Evolutionary conservation across 306 rosid genomes (phyloP).

Genomic region (Prinsepia uniflora): DNA sequence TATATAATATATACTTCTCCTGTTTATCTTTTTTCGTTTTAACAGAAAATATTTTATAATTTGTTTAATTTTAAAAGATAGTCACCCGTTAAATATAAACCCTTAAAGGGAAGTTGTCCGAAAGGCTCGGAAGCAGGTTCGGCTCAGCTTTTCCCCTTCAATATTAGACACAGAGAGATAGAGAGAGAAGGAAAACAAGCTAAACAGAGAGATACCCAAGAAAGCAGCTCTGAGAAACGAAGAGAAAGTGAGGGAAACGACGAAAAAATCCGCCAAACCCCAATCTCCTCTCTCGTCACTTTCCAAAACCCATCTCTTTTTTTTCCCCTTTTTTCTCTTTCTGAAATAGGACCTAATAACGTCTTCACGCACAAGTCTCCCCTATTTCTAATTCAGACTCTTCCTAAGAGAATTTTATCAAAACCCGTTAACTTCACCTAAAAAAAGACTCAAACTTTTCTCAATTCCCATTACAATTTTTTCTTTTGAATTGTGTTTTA

Average conservation of each 20-base stretch:
- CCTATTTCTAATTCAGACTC: conserved; percentile 22
- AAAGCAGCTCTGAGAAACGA: conserved; percentile 7
- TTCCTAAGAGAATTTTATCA: conserved; percentile 18
- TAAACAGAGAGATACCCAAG: neutral
- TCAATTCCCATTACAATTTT: neutral
- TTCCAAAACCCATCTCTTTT: conserved; percentile 15
- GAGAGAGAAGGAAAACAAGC: neutral
- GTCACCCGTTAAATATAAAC: conserved; percentile 46
- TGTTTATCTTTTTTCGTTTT: neutral
- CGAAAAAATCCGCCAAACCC: conserved; percentile 17
- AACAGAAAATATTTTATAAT: neutral
- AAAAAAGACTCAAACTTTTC: neutral
- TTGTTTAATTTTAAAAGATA: neutral
- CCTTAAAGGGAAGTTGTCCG: conserved; percentile 47
- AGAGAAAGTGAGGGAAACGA: conserved; percentile 30
- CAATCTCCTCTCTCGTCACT: conserved; percentile 29
- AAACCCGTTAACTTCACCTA: neutral
- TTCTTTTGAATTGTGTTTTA: conserved; percentile 7
- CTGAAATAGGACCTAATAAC: neutral
- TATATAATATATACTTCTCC: neutral
- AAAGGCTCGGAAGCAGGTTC: conserved; percentile 80
- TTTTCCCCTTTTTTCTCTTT: neutral
- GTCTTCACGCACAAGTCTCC: conserved; percentile 25
- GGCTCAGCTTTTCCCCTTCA: conserved; percentile 40
- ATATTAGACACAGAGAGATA: conserved; percentile 36